Conservation (phyloP, 306 rosid genomes). For the Corylus americana region DNA sequence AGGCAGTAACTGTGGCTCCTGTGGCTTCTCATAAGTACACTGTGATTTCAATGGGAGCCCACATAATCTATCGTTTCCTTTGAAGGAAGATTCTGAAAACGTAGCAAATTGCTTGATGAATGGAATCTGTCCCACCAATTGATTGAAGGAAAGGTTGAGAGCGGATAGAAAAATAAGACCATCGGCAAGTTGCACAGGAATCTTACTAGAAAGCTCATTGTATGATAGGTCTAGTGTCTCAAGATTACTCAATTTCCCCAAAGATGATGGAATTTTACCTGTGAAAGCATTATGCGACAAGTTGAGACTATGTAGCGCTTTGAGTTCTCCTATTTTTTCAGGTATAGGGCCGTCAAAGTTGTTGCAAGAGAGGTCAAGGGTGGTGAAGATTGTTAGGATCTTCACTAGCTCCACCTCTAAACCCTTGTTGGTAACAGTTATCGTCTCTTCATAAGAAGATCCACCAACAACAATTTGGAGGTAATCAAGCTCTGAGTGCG, state of each 20-base stretch:
- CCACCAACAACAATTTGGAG: too few relatives aligned
- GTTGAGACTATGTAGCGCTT: conserved; percentile 18
- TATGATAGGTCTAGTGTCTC: conserved; percentile 43
- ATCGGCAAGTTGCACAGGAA: conserved; percentile 19
- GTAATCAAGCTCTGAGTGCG: too few relatives aligned
- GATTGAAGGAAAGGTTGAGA: conserved; percentile 39
- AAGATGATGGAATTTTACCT: conserved; percentile 31
- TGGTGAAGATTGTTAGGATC: neutral
- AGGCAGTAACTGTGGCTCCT: neutral
- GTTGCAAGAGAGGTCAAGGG: conserved; percentile 27
- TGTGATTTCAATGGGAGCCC: conserved; percentile 30
- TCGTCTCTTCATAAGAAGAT: too few relatives aligned
- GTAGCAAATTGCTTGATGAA: conserved; percentile 14
- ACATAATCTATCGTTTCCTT: conserved; percentile 30
- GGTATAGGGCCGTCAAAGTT: conserved; percentile 22
- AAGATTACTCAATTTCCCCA: conserved; percentile 22
- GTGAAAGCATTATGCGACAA: conserved; percentile 23
- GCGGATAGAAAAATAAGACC: conserved; percentile 3
- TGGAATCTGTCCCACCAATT: conserved; percentile 29
- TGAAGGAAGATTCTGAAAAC: too few relatives aligned
- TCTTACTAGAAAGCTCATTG: conserved; percentile 18
- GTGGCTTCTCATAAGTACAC: neutral
- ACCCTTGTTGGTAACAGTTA: too few relatives aligned
- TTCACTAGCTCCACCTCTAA: too few relatives aligned
- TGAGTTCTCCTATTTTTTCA: conserved; percentile 10